phyloP scores from a whole-genome alignment of 768 basidiomycete genomes.

The Termitomyces sp. region DNA sequence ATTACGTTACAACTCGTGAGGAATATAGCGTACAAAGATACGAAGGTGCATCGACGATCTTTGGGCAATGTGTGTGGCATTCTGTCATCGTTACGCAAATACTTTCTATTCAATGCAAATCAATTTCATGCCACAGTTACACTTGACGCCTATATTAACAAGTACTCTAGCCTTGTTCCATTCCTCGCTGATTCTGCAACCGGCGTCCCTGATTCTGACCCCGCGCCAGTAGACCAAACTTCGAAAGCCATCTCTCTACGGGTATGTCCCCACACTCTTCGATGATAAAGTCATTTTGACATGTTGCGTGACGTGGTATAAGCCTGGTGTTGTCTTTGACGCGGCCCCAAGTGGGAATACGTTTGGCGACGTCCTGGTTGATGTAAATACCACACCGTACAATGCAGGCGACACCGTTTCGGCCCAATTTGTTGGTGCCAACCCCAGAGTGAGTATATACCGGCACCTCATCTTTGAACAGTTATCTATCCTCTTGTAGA shows the following conservation, averaged over 20 bases:
- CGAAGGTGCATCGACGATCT: slow-evolving; percentile 78
- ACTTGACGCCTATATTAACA: slow-evolving; percentile 77
- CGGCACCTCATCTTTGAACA: neutral
- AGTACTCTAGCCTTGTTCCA: slow-evolving; percentile 61
- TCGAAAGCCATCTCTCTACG: slow-evolving; percentile 64
- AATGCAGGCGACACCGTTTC: slow-evolving; percentile 51
- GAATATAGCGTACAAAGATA: slow-evolving; percentile 75
- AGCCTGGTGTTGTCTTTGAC: slow-evolving; percentile 67
- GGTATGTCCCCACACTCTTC: slow-evolving; percentile 25
- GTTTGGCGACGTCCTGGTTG: slow-evolving; percentile 57
- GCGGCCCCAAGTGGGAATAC: slow-evolving; percentile 45
- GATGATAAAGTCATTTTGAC: too few species aligned
- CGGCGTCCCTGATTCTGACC: slow-evolving; percentile 51
- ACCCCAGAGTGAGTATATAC: slow-evolving; percentile 54
- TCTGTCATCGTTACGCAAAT: slow-evolving; percentile 1
- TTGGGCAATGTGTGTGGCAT: slow-evolving; percentile 55
- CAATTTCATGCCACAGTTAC: slow-evolving; percentile 45
- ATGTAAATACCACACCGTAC: slow-evolving; percentile 51
- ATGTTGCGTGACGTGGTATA: neutral
- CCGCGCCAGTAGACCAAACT: slow-evolving; percentile 60
- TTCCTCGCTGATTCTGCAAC: slow-evolving; percentile 49
- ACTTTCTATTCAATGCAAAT: neutral
- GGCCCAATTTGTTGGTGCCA: slow-evolving; percentile 68
- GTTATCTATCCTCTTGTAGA: slow-evolving; percentile 34
- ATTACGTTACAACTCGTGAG: slow-evolving; percentile 69